phyloP scores from a whole-genome alignment of 805 yeast species.

The Scheffersomyces coipomensis region DNA sequence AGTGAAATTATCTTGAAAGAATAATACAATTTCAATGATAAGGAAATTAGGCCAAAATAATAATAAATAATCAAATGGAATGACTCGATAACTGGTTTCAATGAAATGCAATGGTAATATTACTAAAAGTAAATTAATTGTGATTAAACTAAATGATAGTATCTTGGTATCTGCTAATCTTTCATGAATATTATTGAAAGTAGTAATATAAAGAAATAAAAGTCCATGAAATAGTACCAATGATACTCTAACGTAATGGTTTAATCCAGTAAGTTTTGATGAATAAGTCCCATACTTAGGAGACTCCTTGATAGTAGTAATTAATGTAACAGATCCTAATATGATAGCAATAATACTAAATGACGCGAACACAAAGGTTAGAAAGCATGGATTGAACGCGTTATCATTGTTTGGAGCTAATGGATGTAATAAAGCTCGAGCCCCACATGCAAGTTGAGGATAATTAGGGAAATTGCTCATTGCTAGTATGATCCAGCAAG shows the following conservation, averaged over 20 bases:
- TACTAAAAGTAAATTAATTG: constrained; percentile 8
- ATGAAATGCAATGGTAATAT: constrained; percentile 26
- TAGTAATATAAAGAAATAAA: constrained; percentile 11
- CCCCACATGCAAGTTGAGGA: constrained; percentile 8
- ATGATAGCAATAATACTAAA: constrained; percentile 5
- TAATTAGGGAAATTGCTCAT: too few species aligned
- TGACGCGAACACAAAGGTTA: constrained; percentile 12
- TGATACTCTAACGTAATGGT: constrained; percentile 17
- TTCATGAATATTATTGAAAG: constrained; percentile 18
- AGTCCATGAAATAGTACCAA: constrained; percentile 18
- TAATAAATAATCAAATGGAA: constrained; percentile 20
- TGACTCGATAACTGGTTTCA: constrained; percentile 19
- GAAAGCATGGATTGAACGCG: constrained; percentile 36
- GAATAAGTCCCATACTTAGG: constrained; percentile 14
- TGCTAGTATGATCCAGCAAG: too few species aligned
- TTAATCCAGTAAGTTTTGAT: constrained; percentile 24
- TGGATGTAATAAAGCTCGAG: constrained; percentile 11
- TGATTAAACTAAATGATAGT: constrained; percentile 11
- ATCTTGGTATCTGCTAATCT: constrained; percentile 21
- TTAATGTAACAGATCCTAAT: constrained; percentile 3
- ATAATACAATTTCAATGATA: constrained; percentile 15
- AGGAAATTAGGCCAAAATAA: constrained; percentile 28
- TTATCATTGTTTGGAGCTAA: constrained; percentile 25
- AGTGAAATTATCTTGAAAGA: constrained; percentile 26
- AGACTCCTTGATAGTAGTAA: background rate